Evolutionary conservation across 1,284 basidiomycete species (phyloP), one percentile per base, ranked within the genome.

Genomic region (Lentinula novae-zelandiae): DNA sequence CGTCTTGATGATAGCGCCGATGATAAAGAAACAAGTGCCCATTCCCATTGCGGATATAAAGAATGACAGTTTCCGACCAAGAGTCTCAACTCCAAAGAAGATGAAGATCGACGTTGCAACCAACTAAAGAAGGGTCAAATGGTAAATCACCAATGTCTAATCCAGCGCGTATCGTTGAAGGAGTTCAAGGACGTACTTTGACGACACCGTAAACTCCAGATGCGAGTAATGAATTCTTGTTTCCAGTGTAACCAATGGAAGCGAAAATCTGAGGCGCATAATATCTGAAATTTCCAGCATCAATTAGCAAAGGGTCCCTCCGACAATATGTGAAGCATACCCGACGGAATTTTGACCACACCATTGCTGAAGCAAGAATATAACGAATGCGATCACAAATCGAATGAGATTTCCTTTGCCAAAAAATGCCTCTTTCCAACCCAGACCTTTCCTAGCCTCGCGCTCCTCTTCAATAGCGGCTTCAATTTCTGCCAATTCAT

Each of bases 131-230:
- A 52, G n/a, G 38, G 22, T 17, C 9, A 3, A 22, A 31, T 46
- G 13, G 13, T 4, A 3, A 46, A 1, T 46, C 8, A 46, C 17
- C 0, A 17, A 46, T 5, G 38, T 39, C 3, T 39, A 39, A 39
- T 10, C 15, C 38, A 15, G 38, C 38, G 9, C 10, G 38, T 2
- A 54, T 31, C 7, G 39, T 3, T 13, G 17, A 44, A 44, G 6
- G 13, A 44, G 5, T 13, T 13, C 9, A 1, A 0, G 22, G 7
- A 34, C 39, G 20, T 20, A 55, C 50, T 34, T 56, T 67, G 57
- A 87, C 79, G 67, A 88, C 77, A 62, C 86, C 87, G 69, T 89
- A 90, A 56, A 90, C 80, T 31, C 89, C 89, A 0, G 87, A 87
- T 9, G 89, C 85, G 58, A 89, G 81, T 1, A 90, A 78, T 15